Conservation (phyloP, 2,329 filamentous ascomycete genomes). For the Karstenula rhodostoma region DNA sequence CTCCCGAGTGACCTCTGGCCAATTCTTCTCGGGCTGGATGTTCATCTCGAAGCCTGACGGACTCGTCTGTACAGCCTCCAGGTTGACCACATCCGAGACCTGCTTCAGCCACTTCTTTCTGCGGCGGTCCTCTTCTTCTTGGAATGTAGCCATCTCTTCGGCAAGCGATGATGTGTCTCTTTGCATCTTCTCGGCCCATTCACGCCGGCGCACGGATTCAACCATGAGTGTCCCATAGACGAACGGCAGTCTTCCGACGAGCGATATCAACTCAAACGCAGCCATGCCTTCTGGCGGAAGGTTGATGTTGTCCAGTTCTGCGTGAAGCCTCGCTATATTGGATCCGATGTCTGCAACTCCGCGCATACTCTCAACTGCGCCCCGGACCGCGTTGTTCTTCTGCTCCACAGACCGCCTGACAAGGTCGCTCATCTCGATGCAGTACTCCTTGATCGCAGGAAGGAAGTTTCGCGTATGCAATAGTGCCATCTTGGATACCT, state of each 20-base stretch:
- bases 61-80: conserved; percentile 71
- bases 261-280: conserved; percentile 80
- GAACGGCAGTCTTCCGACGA: conserved; percentile 83
- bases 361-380: conserved; percentile 79
- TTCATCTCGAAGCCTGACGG: conserved; percentile 85
- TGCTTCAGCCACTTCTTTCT: conserved; percentile 90
- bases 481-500: conserved; percentile 70
- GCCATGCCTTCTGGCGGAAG: conserved; percentile 78
- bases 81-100: conserved; percentile 76
- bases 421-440: conserved; percentile 63
- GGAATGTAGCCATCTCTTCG: conserved; percentile 90
- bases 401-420: conserved; percentile 64
- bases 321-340: conserved; percentile 74
- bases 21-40: conserved; percentile 79
- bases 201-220: conserved; percentile 83
- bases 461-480: conserved; percentile 70
- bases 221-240: conserved; percentile 89
- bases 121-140: conserved; percentile 90
- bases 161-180: conserved; percentile 85
- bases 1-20: conserved; percentile 78
- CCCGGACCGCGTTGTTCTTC: conserved; percentile 72
- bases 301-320: conserved; percentile 74
- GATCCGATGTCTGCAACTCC: conserved; percentile 82
- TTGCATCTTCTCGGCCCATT: conserved; percentile 91
- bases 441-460: conserved; percentile 66